Evolutionary conservation across 1,284 basidiomycete species (phyloP).

Genomic region (Ganoderma sinense): DNA sequence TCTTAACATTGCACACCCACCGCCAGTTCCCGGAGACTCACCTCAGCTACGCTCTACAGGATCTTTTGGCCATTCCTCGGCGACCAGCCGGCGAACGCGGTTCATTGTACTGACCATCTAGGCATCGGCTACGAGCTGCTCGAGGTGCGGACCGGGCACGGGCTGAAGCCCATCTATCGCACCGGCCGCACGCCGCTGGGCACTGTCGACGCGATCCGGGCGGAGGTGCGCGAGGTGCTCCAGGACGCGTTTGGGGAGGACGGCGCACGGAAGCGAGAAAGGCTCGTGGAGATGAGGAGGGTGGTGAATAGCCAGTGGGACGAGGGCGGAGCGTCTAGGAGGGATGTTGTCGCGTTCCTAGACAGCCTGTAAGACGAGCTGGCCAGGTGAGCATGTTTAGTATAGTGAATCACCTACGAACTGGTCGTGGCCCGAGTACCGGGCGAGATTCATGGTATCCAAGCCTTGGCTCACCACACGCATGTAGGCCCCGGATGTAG

Average conservation of each 20-base stretch:
- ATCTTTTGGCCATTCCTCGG: slow-evolving; percentile 35
- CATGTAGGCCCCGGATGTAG: too few species aligned
- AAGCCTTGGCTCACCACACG: too few species aligned
- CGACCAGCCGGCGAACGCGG: slow-evolving; percentile 36
- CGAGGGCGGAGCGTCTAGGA: slow-evolving; percentile 20
- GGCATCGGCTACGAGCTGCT: slow-evolving; percentile 39
- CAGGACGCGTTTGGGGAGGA: slow-evolving; percentile 30
- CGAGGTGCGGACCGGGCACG: slow-evolving; percentile 37
- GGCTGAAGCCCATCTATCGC: slow-evolving; percentile 30
- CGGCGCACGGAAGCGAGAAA: slow-evolving; percentile 29
- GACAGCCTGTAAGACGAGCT: slow-evolving; percentile 1
- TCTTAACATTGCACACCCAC: not conserved
- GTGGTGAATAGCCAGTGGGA: slow-evolving; percentile 18
- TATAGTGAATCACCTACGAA: too few species aligned
- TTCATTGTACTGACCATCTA: slow-evolving; percentile 22
- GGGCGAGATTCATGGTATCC: too few species aligned
- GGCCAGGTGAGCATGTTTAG: too few species aligned
- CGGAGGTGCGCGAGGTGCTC: slow-evolving; percentile 28
- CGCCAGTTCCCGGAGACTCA: not conserved
- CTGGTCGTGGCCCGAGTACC: too few species aligned
- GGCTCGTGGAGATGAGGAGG: slow-evolving; percentile 20
- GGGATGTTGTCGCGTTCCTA: slow-evolving; percentile 19
- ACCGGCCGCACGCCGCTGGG: slow-evolving; percentile 27
- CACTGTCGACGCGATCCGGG: slow-evolving; percentile 32
- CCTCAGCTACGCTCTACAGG: not conserved